Percentiles rank a stretch among this genome's conserved stretches.
phyloP scores from a whole-genome alignment of 2,329 filamentous ascomycete species.

The Clonostachys rhizophaga region DNA sequence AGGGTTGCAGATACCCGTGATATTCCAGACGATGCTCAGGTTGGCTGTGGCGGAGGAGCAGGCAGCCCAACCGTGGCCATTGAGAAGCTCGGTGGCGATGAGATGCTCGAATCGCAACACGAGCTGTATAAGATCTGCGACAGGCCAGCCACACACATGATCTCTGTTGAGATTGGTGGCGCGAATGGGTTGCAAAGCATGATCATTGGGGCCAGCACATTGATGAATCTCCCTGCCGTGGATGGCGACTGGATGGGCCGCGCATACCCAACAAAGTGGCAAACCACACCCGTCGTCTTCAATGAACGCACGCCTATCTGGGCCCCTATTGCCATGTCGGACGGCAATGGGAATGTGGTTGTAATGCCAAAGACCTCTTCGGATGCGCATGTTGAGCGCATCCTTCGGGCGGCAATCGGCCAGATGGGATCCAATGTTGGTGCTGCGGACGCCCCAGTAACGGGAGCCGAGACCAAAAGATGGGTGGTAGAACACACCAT shows the following conservation, averaged over 20 bases:
- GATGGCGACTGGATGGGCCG: slow-evolving; percentile 55
- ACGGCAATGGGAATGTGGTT: slow-evolving; percentile 46
- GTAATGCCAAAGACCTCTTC: slow-evolving; percentile 41
- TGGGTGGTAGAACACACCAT: slow-evolving; percentile 48
- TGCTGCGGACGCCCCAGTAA: slow-evolving; percentile 41
- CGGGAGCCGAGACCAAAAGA: slow-evolving; percentile 40
- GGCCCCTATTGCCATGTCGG: slow-evolving; percentile 40
- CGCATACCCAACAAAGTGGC: slow-evolving; percentile 50
- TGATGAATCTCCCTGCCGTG: slow-evolving; percentile 45
- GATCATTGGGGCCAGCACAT: slow-evolving; percentile 46
- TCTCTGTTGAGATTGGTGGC: slow-evolving; percentile 63
- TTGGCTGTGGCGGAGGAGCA: slow-evolving; percentile 52
- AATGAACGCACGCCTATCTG: slow-evolving; percentile 39
- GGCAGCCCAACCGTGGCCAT: slow-evolving; percentile 57
- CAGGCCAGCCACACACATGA: slow-evolving; percentile 46
- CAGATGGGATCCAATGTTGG: slow-evolving; percentile 51
- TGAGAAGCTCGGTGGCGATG: slow-evolving; percentile 54
- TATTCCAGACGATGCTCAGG: slow-evolving; percentile 41
- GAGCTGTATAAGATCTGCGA: slow-evolving; percentile 49
- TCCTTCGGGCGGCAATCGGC: slow-evolving; percentile 44
- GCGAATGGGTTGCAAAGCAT: slow-evolving; percentile 58
- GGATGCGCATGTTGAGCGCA: slow-evolving; percentile 40
- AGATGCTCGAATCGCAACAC: slow-evolving; percentile 43
- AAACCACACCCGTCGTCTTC: slow-evolving; percentile 48
- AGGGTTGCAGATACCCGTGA: slow-evolving; percentile 45